These are phyloP conservation scores for Penicillium sp. DNA, from an alignment of 2,329 filamentous ascomycete species.

Conservation along the genomic window DNA sequence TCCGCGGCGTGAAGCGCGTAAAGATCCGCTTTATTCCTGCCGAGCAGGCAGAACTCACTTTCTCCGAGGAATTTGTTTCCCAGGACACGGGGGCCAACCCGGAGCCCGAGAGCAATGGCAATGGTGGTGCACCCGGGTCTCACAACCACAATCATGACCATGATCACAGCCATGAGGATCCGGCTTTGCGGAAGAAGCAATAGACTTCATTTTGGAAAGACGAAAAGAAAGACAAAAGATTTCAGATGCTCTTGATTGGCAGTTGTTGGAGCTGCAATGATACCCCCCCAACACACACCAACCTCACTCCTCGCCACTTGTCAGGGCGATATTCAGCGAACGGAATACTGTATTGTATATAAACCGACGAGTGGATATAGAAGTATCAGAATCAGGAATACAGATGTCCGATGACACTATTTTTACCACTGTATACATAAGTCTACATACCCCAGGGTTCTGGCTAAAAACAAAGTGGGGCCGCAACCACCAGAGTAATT, in stretches of 20 bases:
- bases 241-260: conserved; percentile 13
- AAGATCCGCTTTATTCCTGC: conserved; percentile 81
- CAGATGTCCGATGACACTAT: neutral
- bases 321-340: conserved; percentile 7
- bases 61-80: conserved; percentile 80
- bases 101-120: conserved; percentile 54
- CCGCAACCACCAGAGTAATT: neutral
- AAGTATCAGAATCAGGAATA: conserved; percentile 7
- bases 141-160: conserved; percentile 38
- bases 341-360: conserved; percentile 24
- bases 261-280: conserved; percentile 25
- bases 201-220: conserved; percentile 17
- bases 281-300: conserved; percentile 21
- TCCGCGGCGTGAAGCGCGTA: conserved; percentile 82
- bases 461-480: neutral
- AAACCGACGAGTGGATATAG: conserved; percentile 23
- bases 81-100: conserved; percentile 64
- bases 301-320: neutral
- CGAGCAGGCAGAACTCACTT: conserved; percentile 62
- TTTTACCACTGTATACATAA: too few relatives aligned
- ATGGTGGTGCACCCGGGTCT: conserved; percentile 7
- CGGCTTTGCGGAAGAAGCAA: conserved; percentile 31
- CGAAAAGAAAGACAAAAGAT: conserved; percentile 6
- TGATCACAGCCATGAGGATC: conserved; percentile 26
- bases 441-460: neutral